A percentile compares a stretch with the other conserved stretches of the same genome.
These are phyloP conservation scores for Globisporangium uncinulatum DNA, from an alignment of 352 stramenopile genomes.

Conservation along the genomic window DNA sequence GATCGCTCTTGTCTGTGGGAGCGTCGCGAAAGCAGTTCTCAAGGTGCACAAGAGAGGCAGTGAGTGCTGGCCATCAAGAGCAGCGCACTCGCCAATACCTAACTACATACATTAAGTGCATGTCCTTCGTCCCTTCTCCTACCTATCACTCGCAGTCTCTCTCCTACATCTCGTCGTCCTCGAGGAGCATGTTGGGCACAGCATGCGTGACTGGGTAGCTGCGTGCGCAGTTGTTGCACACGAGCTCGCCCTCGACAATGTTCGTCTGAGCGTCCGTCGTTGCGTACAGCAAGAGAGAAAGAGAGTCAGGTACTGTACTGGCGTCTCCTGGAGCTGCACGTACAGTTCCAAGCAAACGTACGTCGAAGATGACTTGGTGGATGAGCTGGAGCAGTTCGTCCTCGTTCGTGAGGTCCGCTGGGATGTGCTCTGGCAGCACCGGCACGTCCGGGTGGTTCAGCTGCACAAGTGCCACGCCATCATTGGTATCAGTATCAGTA, in stretches of 20 bases:
- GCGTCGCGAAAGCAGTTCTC: too few species aligned
- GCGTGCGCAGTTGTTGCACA: slow-evolving; percentile 83
- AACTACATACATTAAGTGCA: too few species aligned
- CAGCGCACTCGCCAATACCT: too few species aligned
- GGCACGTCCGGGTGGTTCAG: slow-evolving; percentile 78
- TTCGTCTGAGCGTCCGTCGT: slow-evolving; percentile 41
- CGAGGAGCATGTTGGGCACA: slow-evolving; percentile 82
- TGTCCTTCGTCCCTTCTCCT: too few species aligned
- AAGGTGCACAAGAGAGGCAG: too few species aligned
- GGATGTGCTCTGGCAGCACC: slow-evolving; percentile 58
- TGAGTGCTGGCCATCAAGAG: too few species aligned
- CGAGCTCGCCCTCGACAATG: slow-evolving; percentile 76
- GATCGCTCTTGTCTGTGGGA: too few species aligned
- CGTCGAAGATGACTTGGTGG: slow-evolving; percentile 77
- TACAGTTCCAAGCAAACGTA: slow-evolving; percentile 20
- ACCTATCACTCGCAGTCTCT: too few species aligned
- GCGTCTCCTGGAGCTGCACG: too few species aligned
- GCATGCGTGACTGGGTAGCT: slow-evolving; percentile 74
- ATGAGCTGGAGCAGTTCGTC: slow-evolving; percentile 73
- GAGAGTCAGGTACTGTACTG: too few species aligned
- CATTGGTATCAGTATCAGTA: neutral
- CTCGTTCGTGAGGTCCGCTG: slow-evolving; percentile 41
- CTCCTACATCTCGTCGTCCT: slow-evolving; percentile 78
- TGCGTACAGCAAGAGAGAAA: neutral
- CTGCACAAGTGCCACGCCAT: slow-evolving; percentile 15